phyloP scores from a whole-genome alignment of 257 asterid genomes.

The Penstemon barbatus region DNA sequence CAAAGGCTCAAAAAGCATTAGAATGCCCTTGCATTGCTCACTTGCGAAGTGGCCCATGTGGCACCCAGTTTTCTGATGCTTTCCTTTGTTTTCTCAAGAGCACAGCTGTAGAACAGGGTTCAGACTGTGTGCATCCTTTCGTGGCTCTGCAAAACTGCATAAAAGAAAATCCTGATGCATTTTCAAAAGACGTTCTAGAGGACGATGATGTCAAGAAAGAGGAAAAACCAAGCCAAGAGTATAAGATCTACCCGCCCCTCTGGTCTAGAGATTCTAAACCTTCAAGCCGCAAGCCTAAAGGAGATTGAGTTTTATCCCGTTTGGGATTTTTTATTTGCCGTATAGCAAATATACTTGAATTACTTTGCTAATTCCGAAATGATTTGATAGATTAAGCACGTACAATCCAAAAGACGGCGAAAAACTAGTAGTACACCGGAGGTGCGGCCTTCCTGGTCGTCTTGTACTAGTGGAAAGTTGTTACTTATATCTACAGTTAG shows the following conservation, averaged over 20 bases:
- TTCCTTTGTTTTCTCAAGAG: slow-evolving; percentile 91
- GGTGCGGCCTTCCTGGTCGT: too few relatives aligned
- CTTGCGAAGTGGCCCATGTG: slow-evolving; percentile 74
- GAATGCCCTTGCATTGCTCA: slow-evolving; percentile 92
- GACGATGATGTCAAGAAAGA: slow-evolving; percentile 48
- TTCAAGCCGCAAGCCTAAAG: slow-evolving; percentile 34
- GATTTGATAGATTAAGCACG: too few relatives aligned
- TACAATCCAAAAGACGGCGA: too few relatives aligned
- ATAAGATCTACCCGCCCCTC: slow-evolving; percentile 59
- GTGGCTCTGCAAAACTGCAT: slow-evolving; percentile 89
- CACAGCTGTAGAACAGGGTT: slow-evolving; percentile 81
- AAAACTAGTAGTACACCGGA: too few relatives aligned
- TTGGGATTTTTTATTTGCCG: background rate
- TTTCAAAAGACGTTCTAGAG: slow-evolving; percentile 66
- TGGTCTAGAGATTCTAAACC: slow-evolving; percentile 62
- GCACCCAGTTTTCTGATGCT: slow-evolving; percentile 78
- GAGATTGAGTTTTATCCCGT: slow-evolving; percentile 1
- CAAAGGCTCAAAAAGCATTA: slow-evolving; percentile 74
- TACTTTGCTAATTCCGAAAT: too few relatives aligned
- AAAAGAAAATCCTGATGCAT: slow-evolving; percentile 76
- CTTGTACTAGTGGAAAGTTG: too few relatives aligned
- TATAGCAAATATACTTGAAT: background rate
- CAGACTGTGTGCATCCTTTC: slow-evolving; percentile 78
- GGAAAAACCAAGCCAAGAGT: slow-evolving; percentile 45
- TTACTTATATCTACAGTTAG: too few relatives aligned